Evolutionary conservation across 192 early-diverging fungal species (phyloP).

Genomic region (Martensiomyces pterosporus): DNA sequence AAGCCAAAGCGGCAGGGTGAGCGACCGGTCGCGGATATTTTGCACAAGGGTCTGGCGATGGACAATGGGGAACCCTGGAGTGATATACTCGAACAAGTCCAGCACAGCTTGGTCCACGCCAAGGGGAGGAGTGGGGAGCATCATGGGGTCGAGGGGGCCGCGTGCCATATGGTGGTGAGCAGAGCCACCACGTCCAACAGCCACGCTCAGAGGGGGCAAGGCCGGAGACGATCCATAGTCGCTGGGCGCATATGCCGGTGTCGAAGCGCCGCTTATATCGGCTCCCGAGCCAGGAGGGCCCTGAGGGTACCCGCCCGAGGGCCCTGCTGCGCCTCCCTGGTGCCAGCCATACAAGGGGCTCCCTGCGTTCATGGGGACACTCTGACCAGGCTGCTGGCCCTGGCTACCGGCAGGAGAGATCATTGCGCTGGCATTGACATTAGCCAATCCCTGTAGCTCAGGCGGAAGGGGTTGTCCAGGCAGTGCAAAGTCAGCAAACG

Average conservation of each 20-base stretch:
- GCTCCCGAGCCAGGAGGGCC: too few relatives aligned
- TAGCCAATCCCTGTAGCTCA: constrained; percentile 31
- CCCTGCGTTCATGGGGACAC: background rate
- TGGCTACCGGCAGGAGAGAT: constrained; percentile 1
- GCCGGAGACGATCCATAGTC: constrained; percentile 21
- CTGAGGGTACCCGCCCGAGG: background rate
- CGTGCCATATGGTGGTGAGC: constrained; percentile 4
- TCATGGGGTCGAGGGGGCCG: constrained; percentile 23
- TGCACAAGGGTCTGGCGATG: constrained; percentile 46
- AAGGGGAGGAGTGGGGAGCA: constrained; percentile 30
- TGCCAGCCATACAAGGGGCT: constrained; percentile 8
- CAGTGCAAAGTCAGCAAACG: constrained; percentile 47
- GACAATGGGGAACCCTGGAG: constrained; percentile 33
- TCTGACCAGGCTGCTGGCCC: background rate
- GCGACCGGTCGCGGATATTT: constrained; percentile 30
- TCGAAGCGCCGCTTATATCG: constrained; percentile 24
- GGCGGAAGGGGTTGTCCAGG: constrained; percentile 48
- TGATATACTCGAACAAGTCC: constrained; percentile 34
- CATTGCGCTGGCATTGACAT: constrained; percentile 40
- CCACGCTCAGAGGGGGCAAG: constrained; percentile 29
- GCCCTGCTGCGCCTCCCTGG: background rate
- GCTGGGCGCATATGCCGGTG: constrained; percentile 18
- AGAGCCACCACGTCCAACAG: constrained; percentile 22
- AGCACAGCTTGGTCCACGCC: constrained; percentile 48
- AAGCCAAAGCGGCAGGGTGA: constrained; percentile 45